Base-by-base conservation (phyloP, 148 eudicot species). In the Rhododendron vialii region DNA sequence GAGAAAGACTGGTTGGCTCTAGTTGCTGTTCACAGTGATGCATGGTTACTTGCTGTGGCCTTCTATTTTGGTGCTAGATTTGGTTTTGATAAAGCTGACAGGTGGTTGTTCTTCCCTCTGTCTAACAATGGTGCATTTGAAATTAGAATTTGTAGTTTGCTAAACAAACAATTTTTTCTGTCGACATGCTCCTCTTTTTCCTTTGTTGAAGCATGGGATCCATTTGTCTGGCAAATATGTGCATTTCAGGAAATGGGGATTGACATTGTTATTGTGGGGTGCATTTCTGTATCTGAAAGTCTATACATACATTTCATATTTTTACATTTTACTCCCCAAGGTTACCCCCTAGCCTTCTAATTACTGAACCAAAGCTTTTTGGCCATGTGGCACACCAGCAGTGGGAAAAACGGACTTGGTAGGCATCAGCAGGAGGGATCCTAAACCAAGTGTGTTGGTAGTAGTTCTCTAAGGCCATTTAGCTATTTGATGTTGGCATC, bases 1-100 rank as follows among this genome's bases (percentile, higher is more conserved):
- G 90, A 91, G 28, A 92, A 92, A 69, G 96, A 93, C 59, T 93
- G 96, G 96, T 85, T 93, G 90, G 87, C 93, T 76, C 92, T 93
- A 85, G 96, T 93, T 81, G 96, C 94, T 78, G 94, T 93, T 85
- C 96, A 93, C 80, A 90, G 96, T 87, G 96, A 93, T 89, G 93
- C 96, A 80, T 93, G 96, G 96, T 86, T 93, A 86, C 93, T 93
- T 78, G 83, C 96, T 67, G 93, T 93, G 81, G 94, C 96, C 84
- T 93, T 90, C 89, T 93, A 92, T 85, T 93, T 93, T 90, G 96
- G 96, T 81, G 92, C 94, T 65, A 89, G 94, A 87, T 92, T 93
- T 90, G 94, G 94, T 36, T 93, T 93, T 86, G 96, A 91, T 81
- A 92, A 86, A 90, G 80, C 85, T 82, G 96, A 93, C 85, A 93